A percentile compares a stretch with the other conserved stretches of the same genome.
phyloP scores from a whole-genome alignment of 345 rosid species.

The Mercurialis annua region DNA sequence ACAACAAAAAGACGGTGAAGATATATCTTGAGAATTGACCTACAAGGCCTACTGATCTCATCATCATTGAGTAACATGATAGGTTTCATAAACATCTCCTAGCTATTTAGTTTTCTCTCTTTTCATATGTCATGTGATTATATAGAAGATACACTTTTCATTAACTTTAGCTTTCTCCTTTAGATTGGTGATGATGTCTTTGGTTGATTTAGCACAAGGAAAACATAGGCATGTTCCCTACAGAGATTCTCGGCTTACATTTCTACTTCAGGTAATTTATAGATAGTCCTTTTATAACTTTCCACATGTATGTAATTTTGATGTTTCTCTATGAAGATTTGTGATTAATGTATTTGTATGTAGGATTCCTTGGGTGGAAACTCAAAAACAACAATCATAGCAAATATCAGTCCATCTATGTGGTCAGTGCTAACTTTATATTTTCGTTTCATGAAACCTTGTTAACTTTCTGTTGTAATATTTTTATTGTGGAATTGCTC shows the following conservation, averaged over 20 bases:
- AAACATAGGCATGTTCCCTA: conserved; percentile 93
- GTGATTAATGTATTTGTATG: conserved; percentile 22
- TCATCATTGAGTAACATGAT: not conserved
- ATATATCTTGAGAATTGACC: not conserved
- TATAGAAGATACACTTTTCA: not conserved
- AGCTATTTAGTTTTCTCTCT: not conserved
- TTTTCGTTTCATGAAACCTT: conserved; percentile 11
- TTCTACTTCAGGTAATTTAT: conserved; percentile 76
- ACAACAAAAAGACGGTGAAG: not conserved
- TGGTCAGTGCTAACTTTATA: conserved; percentile 46
- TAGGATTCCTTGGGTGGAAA: conserved; percentile 99
- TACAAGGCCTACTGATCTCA: not conserved
- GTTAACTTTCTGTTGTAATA: not conserved
- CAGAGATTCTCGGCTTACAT: conserved; percentile 96
- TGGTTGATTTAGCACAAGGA: conserved; percentile 96
- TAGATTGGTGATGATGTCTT: conserved; percentile 92
- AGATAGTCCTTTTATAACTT: conserved; percentile 4
- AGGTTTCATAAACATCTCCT: not conserved
- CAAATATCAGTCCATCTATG: conserved; percentile 89
- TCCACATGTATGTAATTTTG: conserved; percentile 4
- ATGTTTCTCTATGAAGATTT: conserved; percentile 1
- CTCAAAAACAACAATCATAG: conserved; percentile 89
- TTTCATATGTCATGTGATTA: not conserved
- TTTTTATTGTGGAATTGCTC: not conserved
- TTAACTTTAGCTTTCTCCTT: conserved; percentile 17